phyloP scores from a whole-genome alignment of 345 rosid genomes.

The Syzygium aromaticum region DNA sequence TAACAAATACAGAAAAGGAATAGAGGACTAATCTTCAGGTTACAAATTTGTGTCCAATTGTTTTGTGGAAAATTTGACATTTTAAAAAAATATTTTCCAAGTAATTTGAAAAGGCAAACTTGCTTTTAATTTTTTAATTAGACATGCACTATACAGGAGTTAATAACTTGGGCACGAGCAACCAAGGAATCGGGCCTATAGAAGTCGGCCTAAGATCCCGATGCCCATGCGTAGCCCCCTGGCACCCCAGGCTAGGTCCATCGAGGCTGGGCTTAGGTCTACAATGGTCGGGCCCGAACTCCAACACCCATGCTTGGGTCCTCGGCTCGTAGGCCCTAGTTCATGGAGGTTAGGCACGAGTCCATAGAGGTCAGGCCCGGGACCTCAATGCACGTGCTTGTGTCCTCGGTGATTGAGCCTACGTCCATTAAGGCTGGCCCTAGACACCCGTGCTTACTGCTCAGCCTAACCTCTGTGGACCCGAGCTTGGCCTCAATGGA shows the following conservation, averaged over 20 bases:
- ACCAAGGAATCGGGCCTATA: no score
- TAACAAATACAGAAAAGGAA: not conserved
- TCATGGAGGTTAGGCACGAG: not conserved
- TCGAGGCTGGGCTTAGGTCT: not conserved
- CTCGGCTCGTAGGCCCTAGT: not conserved
- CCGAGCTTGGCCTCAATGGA: not conserved
- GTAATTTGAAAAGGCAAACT: not conserved
- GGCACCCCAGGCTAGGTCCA: not conserved
- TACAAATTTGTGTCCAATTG: not conserved
- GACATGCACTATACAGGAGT: not conserved
- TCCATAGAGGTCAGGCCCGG: no score
- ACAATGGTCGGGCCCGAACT: not conserved
- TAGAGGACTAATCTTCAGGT: not conserved
- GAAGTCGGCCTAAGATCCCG: not conserved
- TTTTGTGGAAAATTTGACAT: not conserved
- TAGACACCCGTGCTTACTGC: not conserved
- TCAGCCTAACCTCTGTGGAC: not conserved
- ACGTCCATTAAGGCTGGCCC: not conserved
- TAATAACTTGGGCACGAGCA: no score
- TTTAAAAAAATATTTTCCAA: no score
- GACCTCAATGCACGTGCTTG: not conserved
- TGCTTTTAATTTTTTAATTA: not conserved
- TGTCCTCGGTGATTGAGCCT: not conserved
- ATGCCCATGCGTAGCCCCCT: not conserved
- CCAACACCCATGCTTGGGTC: accelerated